Percentiles rank a stretch among this genome's conserved stretches.
Evolutionary conservation across 345 rosid genomes (phyloP).

Genomic region (Eucalyptus rudis): DNA sequence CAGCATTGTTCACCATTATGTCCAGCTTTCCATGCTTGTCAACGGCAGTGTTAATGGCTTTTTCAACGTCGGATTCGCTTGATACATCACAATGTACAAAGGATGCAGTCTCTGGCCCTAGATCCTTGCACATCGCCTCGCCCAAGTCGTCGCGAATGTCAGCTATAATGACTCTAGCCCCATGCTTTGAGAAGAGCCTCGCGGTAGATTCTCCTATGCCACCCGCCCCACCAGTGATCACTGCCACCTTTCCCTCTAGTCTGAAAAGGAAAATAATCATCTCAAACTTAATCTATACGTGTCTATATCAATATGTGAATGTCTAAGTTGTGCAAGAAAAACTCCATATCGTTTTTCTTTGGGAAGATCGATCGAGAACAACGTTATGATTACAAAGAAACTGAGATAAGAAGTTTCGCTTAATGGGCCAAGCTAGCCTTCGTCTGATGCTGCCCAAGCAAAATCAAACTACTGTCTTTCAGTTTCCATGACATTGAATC

Average conservation of each 20-base stretch:
- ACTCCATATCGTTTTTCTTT: background rate
- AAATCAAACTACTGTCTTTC: background rate
- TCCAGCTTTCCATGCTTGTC: too few species aligned
- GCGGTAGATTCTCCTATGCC: background rate
- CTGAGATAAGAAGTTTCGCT: background rate
- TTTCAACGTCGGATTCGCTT: too few species aligned
- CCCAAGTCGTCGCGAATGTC: background rate
- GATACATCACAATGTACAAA: too few species aligned
- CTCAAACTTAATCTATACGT: too few species aligned
- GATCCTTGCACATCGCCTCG: background rate
- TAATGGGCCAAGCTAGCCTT: background rate
- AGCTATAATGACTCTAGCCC: background rate
- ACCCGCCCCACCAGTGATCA: slow-evolving; percentile 1
- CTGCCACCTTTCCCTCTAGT: background rate
- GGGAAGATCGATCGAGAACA: background rate
- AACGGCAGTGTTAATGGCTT: too few species aligned
- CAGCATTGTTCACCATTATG: too few species aligned
- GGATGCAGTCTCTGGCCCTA: too few species aligned
- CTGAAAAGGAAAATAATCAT: background rate
- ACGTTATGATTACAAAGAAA: background rate
- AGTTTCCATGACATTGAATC: background rate
- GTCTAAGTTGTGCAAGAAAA: background rate
- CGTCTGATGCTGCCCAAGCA: background rate
- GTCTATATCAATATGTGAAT: background rate
- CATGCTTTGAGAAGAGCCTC: background rate